These are phyloP conservation scores for Eutrema salsugineum DNA, from an alignment of 441 rosid genomes.

Conservation along the genomic window DNA sequence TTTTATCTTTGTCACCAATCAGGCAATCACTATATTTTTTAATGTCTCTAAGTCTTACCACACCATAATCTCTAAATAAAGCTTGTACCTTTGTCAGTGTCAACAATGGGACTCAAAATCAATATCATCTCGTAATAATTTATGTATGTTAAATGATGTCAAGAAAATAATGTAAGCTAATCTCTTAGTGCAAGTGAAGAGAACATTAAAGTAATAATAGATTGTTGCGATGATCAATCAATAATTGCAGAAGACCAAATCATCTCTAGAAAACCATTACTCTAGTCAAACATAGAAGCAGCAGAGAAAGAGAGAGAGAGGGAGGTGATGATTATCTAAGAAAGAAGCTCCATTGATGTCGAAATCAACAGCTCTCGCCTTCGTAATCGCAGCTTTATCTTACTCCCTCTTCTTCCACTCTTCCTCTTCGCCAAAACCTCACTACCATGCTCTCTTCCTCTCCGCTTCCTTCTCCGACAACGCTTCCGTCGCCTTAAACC, in stretches of 20 bases:
- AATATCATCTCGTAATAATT: too few relatives aligned
- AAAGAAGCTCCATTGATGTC: slow-evolving; percentile 27
- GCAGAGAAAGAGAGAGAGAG: not conserved
- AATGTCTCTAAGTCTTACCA: too few relatives aligned
- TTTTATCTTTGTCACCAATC: too few relatives aligned
- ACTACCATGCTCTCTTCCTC: slow-evolving; percentile 57
- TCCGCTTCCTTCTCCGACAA: slow-evolving; percentile 57
- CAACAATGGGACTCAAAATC: not conserved
- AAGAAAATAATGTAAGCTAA: too few relatives aligned
- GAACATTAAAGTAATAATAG: not conserved
- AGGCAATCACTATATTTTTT: too few relatives aligned
- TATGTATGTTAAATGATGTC: too few relatives aligned
- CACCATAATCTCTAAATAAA: not conserved
- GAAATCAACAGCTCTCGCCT: not conserved
- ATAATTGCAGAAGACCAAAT: not conserved
- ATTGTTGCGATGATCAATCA: not conserved
- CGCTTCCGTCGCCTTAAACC: slow-evolving; percentile 56
- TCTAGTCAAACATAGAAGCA: not conserved
- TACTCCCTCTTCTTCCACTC: slow-evolving; percentile 22
- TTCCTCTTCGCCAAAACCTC: slow-evolving; percentile 40
- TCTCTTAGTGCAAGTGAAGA: too few relatives aligned
- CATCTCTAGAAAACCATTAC: not conserved
- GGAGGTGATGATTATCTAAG: not conserved
- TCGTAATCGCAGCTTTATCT: slow-evolving; percentile 32
- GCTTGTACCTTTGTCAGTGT: not conserved